Conservation (phyloP, 495 filamentous ascomycete genomes). For the Rhizodiscina lignyota region DNA sequence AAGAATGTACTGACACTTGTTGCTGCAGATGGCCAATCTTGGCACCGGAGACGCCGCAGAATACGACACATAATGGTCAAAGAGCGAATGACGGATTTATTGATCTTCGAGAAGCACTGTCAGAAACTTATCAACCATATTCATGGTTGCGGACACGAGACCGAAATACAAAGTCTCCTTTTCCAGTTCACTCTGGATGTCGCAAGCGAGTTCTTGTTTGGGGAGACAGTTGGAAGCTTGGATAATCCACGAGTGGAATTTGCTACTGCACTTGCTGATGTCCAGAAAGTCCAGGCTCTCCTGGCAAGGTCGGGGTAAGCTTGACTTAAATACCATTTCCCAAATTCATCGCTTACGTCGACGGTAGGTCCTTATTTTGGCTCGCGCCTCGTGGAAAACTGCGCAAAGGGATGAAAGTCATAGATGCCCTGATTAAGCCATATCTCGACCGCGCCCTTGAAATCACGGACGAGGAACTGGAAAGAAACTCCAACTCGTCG, state of each 20-base stretch:
- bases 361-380: too few species aligned
- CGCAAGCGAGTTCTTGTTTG: conserved; percentile 1
- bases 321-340: too few species aligned
- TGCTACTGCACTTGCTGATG: background rate
- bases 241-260: background rate
- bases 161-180: background rate
- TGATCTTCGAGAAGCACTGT: background rate
- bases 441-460: background rate
- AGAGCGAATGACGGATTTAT: background rate
- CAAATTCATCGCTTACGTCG: too few species aligned
- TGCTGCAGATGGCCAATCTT: background rate
- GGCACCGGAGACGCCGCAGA: background rate
- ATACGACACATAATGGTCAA: background rate
- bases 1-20: too few species aligned
- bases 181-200: background rate
- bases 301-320: background rate
- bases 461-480: conserved; percentile 1
- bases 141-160: background rate
- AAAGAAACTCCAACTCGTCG: background rate
- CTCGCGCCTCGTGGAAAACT: background rate
- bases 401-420: background rate
- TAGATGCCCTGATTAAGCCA: background rate
- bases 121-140: background rate
- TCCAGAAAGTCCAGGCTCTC: background rate
- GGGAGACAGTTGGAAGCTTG: background rate